A percentile compares a stretch with the other conserved stretches of the same genome.
Conservation (phyloP, 176 grass and related monocot genomes). For the Canna indica region DNA sequence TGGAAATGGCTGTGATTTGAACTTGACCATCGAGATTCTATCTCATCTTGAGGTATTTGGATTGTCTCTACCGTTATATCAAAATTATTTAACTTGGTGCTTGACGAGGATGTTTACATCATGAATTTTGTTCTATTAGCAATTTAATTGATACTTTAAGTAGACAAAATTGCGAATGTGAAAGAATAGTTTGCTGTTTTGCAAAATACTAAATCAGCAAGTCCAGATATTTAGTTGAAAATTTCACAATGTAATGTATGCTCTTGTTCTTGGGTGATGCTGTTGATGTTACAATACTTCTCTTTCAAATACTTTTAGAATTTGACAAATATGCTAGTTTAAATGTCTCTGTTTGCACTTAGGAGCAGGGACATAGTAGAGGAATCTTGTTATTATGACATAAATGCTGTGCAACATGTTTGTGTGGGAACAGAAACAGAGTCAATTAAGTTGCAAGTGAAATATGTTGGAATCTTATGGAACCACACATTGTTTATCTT, state of each 20-base stretch:
- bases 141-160: too few relatives aligned
- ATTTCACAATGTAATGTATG: not conserved
- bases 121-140: not conserved
- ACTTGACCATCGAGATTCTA: slow-evolving; percentile 52
- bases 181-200: too few relatives aligned
- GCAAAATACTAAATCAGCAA: not conserved
- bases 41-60: slow-evolving; percentile 69
- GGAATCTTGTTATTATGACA: too few relatives aligned
- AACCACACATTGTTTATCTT: too few relatives aligned
- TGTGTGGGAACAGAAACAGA: too few relatives aligned
- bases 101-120: not conserved
- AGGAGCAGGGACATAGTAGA: too few relatives aligned
- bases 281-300: not conserved
- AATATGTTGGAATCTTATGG: too few relatives aligned
- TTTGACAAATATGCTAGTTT: too few relatives aligned
- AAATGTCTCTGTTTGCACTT: too few relatives aligned
- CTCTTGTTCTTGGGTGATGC: not conserved
- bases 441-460: too few relatives aligned
- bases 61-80: not conserved
- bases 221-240: not conserved
- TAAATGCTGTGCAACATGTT: too few relatives aligned
- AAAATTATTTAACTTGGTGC: not conserved
- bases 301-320: too few relatives aligned
- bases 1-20: slow-evolving; percentile 60
- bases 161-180: not conserved